Evolutionary conservation across 2,329 filamentous ascomycete genomes (phyloP).

Genomic region (Blastomyces percursus): DNA sequence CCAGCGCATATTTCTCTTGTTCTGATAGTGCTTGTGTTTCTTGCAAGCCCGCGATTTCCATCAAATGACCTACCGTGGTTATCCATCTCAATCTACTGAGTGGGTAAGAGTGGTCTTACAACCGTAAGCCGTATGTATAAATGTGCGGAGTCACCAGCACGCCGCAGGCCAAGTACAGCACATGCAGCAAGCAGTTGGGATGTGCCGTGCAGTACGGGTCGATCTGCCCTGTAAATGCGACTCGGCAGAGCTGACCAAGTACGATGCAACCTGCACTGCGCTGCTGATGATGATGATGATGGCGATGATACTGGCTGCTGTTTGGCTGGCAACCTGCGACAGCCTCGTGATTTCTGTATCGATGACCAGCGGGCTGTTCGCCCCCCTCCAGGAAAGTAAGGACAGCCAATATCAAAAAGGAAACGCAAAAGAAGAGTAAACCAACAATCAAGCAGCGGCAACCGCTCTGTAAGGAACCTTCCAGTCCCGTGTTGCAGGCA

Average conservation of each 20-base stretch:
- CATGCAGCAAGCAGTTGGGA: background rate
- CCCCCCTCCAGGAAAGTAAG: background rate
- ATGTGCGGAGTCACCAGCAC: background rate
- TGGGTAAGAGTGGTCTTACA: background rate
- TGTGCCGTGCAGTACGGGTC: background rate
- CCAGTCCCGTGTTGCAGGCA: background rate
- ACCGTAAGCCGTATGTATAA: background rate
- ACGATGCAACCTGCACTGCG: background rate
- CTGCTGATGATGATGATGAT: background rate
- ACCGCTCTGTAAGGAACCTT: background rate
- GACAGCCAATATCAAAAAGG: background rate
- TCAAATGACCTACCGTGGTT: slow-evolving; percentile 8
- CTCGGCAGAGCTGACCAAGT: background rate
- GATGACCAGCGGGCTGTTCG: background rate
- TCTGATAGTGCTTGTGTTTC: background rate
- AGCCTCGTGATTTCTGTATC: background rate
- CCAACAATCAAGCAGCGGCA: background rate
- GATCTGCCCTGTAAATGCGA: background rate
- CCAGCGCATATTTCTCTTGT: background rate
- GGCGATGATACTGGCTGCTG: background rate
- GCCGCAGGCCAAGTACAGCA: background rate
- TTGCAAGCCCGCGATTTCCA: background rate
- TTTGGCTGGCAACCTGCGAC: no score
- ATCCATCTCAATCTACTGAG: background rate
- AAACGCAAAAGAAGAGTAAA: background rate